These are phyloP conservation scores for Phaseolus lunatus DNA, from an alignment of 306 rosid genomes.

Conservation along the genomic window DNA sequence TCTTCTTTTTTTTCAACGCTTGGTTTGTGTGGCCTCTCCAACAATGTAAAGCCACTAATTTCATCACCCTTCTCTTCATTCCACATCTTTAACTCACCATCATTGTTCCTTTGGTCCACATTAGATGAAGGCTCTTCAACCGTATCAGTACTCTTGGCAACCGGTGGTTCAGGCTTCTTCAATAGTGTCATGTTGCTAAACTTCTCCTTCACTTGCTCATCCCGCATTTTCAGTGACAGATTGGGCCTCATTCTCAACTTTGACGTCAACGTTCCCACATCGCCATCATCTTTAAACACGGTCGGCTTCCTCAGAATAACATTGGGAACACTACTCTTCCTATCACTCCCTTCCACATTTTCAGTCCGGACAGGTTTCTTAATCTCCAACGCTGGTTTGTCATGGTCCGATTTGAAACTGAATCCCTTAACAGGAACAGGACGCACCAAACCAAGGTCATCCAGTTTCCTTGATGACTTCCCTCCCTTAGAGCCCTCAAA, in stretches of 20 bases:
- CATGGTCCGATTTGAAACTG: slow-evolving; percentile 53
- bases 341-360: slow-evolving; percentile 49
- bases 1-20: slow-evolving; percentile 14
- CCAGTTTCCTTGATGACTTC: slow-evolving; percentile 56
- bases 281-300: slow-evolving; percentile 55
- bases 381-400: slow-evolving; percentile 49
- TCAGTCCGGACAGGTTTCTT: slow-evolving; percentile 56
- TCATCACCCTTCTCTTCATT: slow-evolving; percentile 51
- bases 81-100: slow-evolving; percentile 42
- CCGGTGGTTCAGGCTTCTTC: slow-evolving; percentile 73
- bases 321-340: slow-evolving; percentile 67
- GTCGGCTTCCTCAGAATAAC: slow-evolving; percentile 86
- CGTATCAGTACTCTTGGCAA: slow-evolving; percentile 40
- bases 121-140: slow-evolving; percentile 46
- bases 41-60: slow-evolving; percentile 53
- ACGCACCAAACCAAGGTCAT: slow-evolving; percentile 69
- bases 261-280: slow-evolving; percentile 47
- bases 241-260: slow-evolving; percentile 76
- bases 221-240: slow-evolving; percentile 66
- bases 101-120: slow-evolving; percentile 44
- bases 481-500: slow-evolving; percentile 59
- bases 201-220: slow-evolving; percentile 56
- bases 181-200: slow-evolving; percentile 85
- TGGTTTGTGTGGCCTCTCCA: slow-evolving; percentile 59
- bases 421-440: slow-evolving; percentile 74